A percentile compares a stretch with the other conserved stretches of the same genome.
phyloP scores from a whole-genome alignment of 2,329 filamentous ascomycete genomes.

The Pseudocercospora musae region DNA sequence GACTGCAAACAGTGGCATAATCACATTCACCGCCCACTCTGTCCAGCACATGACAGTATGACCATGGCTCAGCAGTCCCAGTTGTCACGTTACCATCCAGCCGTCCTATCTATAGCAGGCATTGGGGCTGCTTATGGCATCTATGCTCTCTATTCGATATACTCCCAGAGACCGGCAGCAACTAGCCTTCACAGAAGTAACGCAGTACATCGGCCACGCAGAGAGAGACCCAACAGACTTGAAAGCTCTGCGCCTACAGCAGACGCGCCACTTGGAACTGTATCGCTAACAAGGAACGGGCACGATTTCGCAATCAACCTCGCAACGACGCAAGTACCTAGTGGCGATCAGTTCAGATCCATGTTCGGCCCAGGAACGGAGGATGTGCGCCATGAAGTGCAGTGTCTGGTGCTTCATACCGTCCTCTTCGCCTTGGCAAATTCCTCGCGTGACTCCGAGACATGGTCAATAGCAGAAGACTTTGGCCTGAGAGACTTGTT shows the following conservation, averaged over 20 bases:
- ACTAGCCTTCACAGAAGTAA: slow-evolving; percentile 23
- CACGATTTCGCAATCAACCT: slow-evolving; percentile 18
- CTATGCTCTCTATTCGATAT: slow-evolving; percentile 54
- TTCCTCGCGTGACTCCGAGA: neutral
- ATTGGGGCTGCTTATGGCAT: slow-evolving; percentile 56
- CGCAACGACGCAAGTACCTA: slow-evolving; percentile 11
- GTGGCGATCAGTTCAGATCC: slow-evolving; percentile 8
- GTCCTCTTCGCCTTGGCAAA: slow-evolving; percentile 3
- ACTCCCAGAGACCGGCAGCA: slow-evolving; percentile 7
- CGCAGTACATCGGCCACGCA: slow-evolving; percentile 21
- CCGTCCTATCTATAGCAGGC: slow-evolving; percentile 56
- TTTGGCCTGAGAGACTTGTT: slow-evolving; percentile 9
- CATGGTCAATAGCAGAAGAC: neutral
- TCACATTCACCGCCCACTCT: neutral
- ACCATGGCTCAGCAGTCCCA: slow-evolving; percentile 23
- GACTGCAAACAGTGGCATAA: neutral
- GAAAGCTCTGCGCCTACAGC: slow-evolving; percentile 10
- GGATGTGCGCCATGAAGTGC: slow-evolving; percentile 1
- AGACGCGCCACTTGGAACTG: slow-evolving; percentile 17
- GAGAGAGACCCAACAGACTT: slow-evolving; percentile 7
- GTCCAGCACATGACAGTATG: slow-evolving; percentile 14
- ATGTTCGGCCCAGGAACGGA: slow-evolving; percentile 10
- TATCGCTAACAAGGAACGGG: slow-evolving; percentile 10
- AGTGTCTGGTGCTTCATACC: slow-evolving; percentile 7
- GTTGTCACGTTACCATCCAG: slow-evolving; percentile 43